Percentiles rank a stretch among this genome's conserved stretches.
These are phyloP conservation scores for Wilcoxina mikolae DNA, from an alignment of 495 filamentous ascomycete species.

Conservation along the genomic window DNA sequence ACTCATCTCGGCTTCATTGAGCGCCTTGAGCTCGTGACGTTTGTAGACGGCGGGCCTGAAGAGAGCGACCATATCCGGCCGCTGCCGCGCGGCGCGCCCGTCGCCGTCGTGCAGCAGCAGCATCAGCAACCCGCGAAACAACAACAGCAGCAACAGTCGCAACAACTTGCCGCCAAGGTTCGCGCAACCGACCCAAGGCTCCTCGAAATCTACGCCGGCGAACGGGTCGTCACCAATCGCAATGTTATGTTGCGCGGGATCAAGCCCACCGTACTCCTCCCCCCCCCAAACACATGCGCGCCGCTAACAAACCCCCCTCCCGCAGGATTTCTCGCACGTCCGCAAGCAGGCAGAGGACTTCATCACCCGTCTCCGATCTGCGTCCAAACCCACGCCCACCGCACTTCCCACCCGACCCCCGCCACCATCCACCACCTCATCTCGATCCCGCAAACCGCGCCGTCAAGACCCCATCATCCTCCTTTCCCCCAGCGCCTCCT, in stretches of 20 bases:
- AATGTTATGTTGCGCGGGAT: slow-evolving; percentile 78
- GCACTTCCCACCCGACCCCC: slow-evolving; percentile 29
- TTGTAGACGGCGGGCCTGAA: slow-evolving; percentile 77
- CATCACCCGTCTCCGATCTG: slow-evolving; percentile 46
- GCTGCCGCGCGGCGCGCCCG: slow-evolving; percentile 46
- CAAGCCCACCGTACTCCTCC: slow-evolving; percentile 60
- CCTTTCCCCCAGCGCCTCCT: slow-evolving; percentile 92
- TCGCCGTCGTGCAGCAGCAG: slow-evolving; percentile 10
- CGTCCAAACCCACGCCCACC: slow-evolving; percentile 33
- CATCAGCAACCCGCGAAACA: neutral
- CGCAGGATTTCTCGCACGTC: slow-evolving; percentile 85
- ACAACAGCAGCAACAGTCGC: slow-evolving; percentile 18
- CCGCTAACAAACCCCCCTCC: too few species aligned
- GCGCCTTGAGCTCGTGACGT: slow-evolving; percentile 75
- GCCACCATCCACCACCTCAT: slow-evolving; percentile 31
- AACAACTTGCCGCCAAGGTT: slow-evolving; percentile 31
- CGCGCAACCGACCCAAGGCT: slow-evolving; percentile 60
- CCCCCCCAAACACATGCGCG: too few species aligned
- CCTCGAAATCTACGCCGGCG: slow-evolving; percentile 74
- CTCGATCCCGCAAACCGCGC: slow-evolving; percentile 36
- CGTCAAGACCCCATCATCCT: slow-evolving; percentile 78
- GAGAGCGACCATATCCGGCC: slow-evolving; percentile 85
- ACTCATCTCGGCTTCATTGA: slow-evolving; percentile 81
- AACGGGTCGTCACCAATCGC: slow-evolving; percentile 79
- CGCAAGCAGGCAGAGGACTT: slow-evolving; percentile 73